These are phyloP conservation scores for Naematelia encephala DNA, from an alignment of 768 basidiomycete species.

Conservation along the genomic window DNA sequence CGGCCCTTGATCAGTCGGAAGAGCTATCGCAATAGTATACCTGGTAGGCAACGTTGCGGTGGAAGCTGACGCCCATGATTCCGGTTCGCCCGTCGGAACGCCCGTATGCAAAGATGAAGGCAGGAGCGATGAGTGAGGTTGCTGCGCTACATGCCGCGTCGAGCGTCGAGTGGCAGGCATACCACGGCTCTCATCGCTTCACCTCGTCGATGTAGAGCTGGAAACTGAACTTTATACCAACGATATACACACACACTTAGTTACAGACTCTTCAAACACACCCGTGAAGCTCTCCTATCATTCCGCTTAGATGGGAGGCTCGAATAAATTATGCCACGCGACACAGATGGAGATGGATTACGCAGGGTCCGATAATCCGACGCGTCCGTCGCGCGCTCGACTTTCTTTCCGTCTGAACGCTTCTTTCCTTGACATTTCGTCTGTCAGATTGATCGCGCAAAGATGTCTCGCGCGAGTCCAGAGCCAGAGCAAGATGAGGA, in stretches of 20 bases:
- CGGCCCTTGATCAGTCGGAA: conserved; percentile 2
- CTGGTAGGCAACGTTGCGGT: conserved; percentile 10
- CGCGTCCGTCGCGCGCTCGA: not conserved
- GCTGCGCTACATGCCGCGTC: not conserved
- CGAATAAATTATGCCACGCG: not conserved
- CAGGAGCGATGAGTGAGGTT: not conserved
- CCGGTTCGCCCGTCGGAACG: not conserved
- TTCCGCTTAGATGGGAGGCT: no score
- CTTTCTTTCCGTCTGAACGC: not conserved
- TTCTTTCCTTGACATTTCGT: not conserved
- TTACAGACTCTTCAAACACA: no score
- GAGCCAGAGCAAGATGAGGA: conserved; percentile 15
- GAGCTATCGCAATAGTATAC: conserved; percentile 10
- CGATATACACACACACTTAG: not conserved
- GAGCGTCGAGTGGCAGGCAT: not conserved
- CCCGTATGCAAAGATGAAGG: not conserved
- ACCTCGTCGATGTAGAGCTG: not conserved
- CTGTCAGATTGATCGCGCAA: not conserved
- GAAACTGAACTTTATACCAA: not conserved
- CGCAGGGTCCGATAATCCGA: conserved; percentile 6
- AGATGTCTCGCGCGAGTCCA: not conserved
- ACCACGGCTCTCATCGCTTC: not conserved
- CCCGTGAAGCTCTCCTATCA: no score
- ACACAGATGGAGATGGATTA: not conserved
- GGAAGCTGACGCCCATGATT: conserved; percentile 3